phyloP scores from a whole-genome alignment of 2,329 filamentous ascomycete genomes.

The Ceratocystis huliohia region DNA sequence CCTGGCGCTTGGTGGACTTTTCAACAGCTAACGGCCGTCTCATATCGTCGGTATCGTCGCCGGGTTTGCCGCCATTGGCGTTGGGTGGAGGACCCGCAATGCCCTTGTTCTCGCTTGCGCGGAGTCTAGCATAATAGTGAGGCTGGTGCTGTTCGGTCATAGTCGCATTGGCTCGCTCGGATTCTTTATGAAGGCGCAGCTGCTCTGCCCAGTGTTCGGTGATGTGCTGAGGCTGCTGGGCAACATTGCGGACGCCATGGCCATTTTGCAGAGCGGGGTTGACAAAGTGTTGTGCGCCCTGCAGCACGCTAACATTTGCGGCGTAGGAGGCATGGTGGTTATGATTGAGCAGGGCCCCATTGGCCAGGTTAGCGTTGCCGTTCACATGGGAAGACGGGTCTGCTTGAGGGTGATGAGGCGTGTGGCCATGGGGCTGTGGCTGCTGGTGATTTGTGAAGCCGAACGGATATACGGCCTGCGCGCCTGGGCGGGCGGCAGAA shows the following conservation, averaged over 20 bases:
- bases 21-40: constrained; percentile 54
- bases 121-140: constrained; percentile 59
- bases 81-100: constrained; percentile 38
- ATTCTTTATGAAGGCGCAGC: constrained; percentile 64
- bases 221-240: constrained; percentile 39
- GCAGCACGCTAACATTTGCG: constrained; percentile 14
- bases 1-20: constrained; percentile 55
- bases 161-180: constrained; percentile 57
- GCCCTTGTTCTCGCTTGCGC: constrained; percentile 57
- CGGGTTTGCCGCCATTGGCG: constrained; percentile 40
- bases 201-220: constrained; percentile 80
- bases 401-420: constrained; percentile 50
- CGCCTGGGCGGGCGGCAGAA: constrained; percentile 17
- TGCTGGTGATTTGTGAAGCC: constrained; percentile 60
- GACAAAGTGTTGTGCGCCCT: constrained; percentile 15
- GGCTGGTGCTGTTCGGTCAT: constrained; percentile 55
- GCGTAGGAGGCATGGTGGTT: constrained; percentile 19
- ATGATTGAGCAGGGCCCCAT: constrained; percentile 35
- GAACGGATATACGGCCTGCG: constrained; percentile 34
- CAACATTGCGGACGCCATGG: constrained; percentile 37
- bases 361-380: constrained; percentile 33
- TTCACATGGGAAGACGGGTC: constrained; percentile 42
- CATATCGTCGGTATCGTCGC: constrained; percentile 44
- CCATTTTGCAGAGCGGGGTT: constrained; percentile 41
- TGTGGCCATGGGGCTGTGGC: constrained; percentile 41